Evolutionary conservation across 768 basidiomycete species (phyloP).

Genomic region (Xanthoconium purpureum): DNA sequence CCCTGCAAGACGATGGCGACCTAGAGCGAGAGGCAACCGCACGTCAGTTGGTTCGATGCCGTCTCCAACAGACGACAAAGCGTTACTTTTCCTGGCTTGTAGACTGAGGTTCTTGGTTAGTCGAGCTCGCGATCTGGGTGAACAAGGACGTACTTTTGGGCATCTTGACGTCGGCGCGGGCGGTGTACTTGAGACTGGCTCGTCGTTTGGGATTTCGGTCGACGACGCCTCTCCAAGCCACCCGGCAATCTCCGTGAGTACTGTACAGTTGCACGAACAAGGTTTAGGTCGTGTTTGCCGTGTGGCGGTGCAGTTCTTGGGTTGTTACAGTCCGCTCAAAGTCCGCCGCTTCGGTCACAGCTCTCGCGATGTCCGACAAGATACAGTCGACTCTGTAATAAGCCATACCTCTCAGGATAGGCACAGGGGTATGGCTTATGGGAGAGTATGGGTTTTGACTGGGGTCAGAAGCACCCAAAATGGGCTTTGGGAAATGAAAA

Average conservation of each 20-base stretch:
- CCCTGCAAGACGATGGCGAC: slow-evolving; percentile 98
- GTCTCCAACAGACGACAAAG: not conserved
- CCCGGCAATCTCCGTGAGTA: slow-evolving; percentile 32
- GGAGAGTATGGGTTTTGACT: no score
- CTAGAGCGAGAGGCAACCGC: slow-evolving; percentile 34
- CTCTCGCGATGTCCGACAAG: no score
- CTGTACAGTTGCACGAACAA: slow-evolving; percentile 25
- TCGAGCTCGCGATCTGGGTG: not conserved
- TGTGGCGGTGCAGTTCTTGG: slow-evolving; percentile 2
- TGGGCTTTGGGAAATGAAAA: no score
- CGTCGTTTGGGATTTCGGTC: slow-evolving; percentile 6
- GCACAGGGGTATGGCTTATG: no score
- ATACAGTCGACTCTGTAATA: no score
- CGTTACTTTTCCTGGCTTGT: slow-evolving; percentile 89
- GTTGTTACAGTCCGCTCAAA: no score
- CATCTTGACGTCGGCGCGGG: slow-evolving; percentile 39
- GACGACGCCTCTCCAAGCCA: slow-evolving; percentile 27
- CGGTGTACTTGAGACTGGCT: slow-evolving; percentile 26
- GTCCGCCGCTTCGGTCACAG: no score
- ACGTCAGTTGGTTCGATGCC: not conserved
- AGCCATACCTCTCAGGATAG: no score
- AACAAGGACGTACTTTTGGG: slow-evolving; percentile 34
- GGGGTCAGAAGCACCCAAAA: no score
- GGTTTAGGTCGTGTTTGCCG: not conserved
- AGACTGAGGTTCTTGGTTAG: slow-evolving; percentile 51